Evolutionary conservation across 2,329 filamentous ascomycete species (phyloP), one percentile per base, ranked within the genome.

Genomic region (Rhinocladiella mackenziei): DNA sequence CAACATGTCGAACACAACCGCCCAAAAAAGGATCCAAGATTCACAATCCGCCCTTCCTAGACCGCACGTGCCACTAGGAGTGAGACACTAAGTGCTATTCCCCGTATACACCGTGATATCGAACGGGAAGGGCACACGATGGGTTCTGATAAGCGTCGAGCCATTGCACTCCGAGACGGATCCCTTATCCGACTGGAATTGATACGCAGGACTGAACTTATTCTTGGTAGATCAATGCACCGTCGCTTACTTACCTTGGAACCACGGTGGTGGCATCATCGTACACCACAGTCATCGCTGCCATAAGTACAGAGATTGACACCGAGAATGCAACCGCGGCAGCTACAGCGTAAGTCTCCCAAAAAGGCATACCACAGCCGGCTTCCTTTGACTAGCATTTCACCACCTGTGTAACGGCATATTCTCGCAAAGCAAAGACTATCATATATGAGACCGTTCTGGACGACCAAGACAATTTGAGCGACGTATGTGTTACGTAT

Each of bases 321-420:
- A 54, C 45, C 4, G 35, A 42, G 22, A 48, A 32, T 8, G 33
- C 44, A n/a, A 50, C 48, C 5, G 46, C 42, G 5, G 54, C 51
- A 15, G 25, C 38, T 10, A 54, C 53, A 2, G 40, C 52, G 43
- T 53, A 41, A 46, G 51, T 41, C n/a, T 2, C 17, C 13, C 23
- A 19, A 6, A 8, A 10, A 7, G n/a, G 25, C n/a, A 35, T 9
- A 7, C 31, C 4, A 19, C 9, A 7, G 14, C 13, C 34, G 5
- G 17, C 34, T 9, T 3, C 23, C 36, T n/a, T 22, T 6, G 17
- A 36, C 18, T 15, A 54, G 48, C 26, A 54, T 45, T 13, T 51
- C 53, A 1, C 13, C 45, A n/a, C 39, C 51, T 6, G 46, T 52
- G 10, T n/a, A n/a, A 56, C 53, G n/a, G 51, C 43, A 22, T 50